phyloP scores from a whole-genome alignment of 495 filamentous ascomycete species.

The Platismatia glauca region DNA sequence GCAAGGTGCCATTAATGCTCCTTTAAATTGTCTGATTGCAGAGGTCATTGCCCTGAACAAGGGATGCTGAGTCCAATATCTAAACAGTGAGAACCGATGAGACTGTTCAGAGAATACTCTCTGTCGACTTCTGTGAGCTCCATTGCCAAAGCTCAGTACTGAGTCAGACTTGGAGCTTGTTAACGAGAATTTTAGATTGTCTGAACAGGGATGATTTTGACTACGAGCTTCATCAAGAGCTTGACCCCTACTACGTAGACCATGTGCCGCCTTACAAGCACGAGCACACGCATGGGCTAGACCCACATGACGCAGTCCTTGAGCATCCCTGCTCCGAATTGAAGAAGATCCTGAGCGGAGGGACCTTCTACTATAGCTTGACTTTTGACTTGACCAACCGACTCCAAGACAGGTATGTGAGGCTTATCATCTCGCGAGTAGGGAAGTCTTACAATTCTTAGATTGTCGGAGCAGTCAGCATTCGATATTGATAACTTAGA shows the following conservation, averaged over 20 bases:
- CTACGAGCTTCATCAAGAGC: conserved; percentile 53
- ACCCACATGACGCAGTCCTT: conserved; percentile 53
- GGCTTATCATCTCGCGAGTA: background rate
- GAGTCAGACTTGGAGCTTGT: background rate
- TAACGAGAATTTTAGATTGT: conserved; percentile 48
- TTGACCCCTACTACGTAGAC: conserved; percentile 44
- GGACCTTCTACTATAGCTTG: conserved; percentile 96
- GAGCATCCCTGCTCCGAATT: conserved; percentile 86
- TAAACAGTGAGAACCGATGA: conserved; percentile 64
- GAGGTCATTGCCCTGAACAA: background rate
- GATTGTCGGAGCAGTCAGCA: conserved; percentile 41
- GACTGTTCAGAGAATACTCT: conserved; percentile 75
- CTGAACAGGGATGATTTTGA: conserved; percentile 80
- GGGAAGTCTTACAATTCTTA: conserved; percentile 22
- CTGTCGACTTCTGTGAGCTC: conserved; percentile 72
- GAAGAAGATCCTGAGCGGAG: conserved; percentile 83
- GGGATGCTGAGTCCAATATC: background rate
- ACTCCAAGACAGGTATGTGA: conserved; percentile 73
- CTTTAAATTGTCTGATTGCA: background rate
- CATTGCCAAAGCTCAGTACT: background rate
- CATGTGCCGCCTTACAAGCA: conserved; percentile 41
- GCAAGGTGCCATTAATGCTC: background rate
- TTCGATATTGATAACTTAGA: conserved; percentile 81
- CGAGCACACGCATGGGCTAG: conserved; percentile 40
- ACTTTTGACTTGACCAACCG: conserved; percentile 95